A percentile compares a stretch with the other conserved stretches of the same genome.
phyloP scores from a whole-genome alignment of 352 stramenopile genomes.

The Sclerospora graminicola region DNA sequence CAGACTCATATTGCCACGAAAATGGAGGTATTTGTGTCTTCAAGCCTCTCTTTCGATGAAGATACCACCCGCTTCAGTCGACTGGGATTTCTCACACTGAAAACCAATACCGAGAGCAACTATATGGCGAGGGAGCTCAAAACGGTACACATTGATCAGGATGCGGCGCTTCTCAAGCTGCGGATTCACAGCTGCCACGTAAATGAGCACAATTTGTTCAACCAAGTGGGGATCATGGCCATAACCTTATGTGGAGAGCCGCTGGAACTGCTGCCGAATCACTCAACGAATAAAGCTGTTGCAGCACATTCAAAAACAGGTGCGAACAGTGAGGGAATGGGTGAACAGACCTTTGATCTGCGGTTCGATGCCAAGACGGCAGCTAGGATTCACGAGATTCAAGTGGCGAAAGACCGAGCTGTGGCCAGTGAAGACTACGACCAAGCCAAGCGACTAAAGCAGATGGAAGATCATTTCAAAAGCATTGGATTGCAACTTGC shows the following conservation, averaged over 20 bases:
- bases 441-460: conserved; percentile 73
- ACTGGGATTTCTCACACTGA: conserved; percentile 79
- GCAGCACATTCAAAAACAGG: conserved; percentile 5
- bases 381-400: conserved; percentile 81
- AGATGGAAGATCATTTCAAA: conserved; percentile 86
- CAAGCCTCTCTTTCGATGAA: conserved; percentile 18
- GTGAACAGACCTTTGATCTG: conserved; percentile 77
- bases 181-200: conserved; percentile 84
- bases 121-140: conserved; percentile 89
- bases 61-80: conserved; percentile 54
- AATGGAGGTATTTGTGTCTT: conserved; percentile 87
- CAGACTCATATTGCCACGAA: conserved; percentile 89
- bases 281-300: conserved; percentile 34
- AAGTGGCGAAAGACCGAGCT: conserved; percentile 74
- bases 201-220: conserved; percentile 86
- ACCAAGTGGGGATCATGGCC: conserved; percentile 87
- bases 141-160: conserved; percentile 84
- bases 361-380: conserved; percentile 87
- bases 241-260: conserved; percentile 79
- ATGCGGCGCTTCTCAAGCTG: conserved; percentile 79
- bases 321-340: conserved; percentile 1
- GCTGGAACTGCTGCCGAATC: conserved; percentile 34
- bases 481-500: conserved; percentile 81
- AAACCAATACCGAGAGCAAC: conserved; percentile 73
- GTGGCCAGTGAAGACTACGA: conserved; percentile 88